phyloP scores from a whole-genome alignment of 2,329 filamentous ascomycete genomes.

The Penicillium hesseltinei region DNA sequence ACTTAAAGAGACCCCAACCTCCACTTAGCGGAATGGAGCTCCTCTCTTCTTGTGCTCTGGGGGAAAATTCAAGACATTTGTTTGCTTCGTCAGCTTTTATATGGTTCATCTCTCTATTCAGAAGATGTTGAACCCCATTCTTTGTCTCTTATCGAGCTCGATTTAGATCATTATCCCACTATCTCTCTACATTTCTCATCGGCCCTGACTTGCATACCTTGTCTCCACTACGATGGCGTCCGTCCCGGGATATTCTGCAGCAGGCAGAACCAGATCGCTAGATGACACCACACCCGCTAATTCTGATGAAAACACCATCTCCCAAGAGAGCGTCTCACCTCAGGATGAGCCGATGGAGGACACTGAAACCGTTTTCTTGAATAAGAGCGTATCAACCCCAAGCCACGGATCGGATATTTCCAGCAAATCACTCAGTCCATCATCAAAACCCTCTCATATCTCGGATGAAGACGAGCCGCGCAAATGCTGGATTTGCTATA shows the following conservation, averaged over 20 bases:
- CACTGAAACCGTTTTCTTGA: slow-evolving; percentile 33
- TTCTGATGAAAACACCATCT: slow-evolving; percentile 13
- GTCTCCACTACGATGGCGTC: slow-evolving; percentile 34
- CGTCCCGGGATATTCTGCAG: slow-evolving; percentile 31
- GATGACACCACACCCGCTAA: slow-evolving; percentile 23
- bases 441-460: slow-evolving; percentile 13
- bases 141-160: neutral
- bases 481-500: slow-evolving; percentile 70
- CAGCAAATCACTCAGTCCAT: slow-evolving; percentile 17
- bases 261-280: slow-evolving; percentile 28
- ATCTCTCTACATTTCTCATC: neutral
- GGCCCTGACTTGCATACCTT: neutral
- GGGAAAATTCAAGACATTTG: neutral
- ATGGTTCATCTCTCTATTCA: neutral
- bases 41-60: neutral
- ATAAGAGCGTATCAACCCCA: slow-evolving; percentile 21
- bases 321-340: slow-evolving; percentile 11
- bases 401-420: slow-evolving; percentile 14
- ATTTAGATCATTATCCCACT: slow-evolving; percentile 1
- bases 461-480: slow-evolving; percentile 38
- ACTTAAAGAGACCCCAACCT: slow-evolving; percentile 9
- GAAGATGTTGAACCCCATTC: slow-evolving; percentile 6
- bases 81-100: neutral
- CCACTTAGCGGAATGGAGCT: neutral
- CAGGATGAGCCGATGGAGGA: slow-evolving; percentile 21